Evolutionary conservation across 768 basidiomycete genomes (phyloP), one percentile per base, ranked within the genome.

Genomic region (Galerina sulciceps): DNA sequence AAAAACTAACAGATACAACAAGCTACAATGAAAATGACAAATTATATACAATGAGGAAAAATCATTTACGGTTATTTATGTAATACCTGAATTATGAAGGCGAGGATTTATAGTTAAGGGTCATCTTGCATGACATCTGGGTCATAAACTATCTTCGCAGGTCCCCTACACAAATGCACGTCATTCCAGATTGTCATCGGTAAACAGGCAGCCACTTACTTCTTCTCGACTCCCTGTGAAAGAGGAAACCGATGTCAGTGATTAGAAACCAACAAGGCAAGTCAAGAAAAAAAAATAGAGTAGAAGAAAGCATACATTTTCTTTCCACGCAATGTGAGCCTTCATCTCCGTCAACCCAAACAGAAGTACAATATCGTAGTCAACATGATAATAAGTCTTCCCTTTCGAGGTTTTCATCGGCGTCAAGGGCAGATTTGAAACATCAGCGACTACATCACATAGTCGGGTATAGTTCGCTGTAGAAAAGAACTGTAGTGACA

Each of bases 261-360:
- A 34, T 31, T 15, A 41, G 35, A 10, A 40, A 15, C 9, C 34
- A 31, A 11, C 8, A 3, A 22, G 1, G 35, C 20, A 22, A 64
- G 11, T 62, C 53, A 31, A 45, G 15, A 11, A 50, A 49, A 44
- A n/a, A n/a, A 17, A 46, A 17, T n/a, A n/a, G n/a, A n/a, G n/a
- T n/a, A n/a, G n/a, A n/a, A n/a, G n/a, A n/a, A 47, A 51, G 34
- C 75, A 74, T 9, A 64, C 82, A 47, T 78, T 73, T 37, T 82
- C 80, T 53, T 69, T 61, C 81, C 81, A 84, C 40, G 70, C 65
- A 54, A 83, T 72, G 38, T 79, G 75, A 0, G 80, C 82, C 53
- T 71, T 76, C 58, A 82, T 64, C 59, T 84, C 83, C 1, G 82
- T 83, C 42, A 80, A 58, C 5, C 83, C 82, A 50, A 84, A 81